A percentile compares a stretch with the other conserved stretches of the same genome.
Evolutionary conservation across 495 filamentous ascomycete genomes (phyloP).

Genomic region (Penicillium manginii): DNA sequence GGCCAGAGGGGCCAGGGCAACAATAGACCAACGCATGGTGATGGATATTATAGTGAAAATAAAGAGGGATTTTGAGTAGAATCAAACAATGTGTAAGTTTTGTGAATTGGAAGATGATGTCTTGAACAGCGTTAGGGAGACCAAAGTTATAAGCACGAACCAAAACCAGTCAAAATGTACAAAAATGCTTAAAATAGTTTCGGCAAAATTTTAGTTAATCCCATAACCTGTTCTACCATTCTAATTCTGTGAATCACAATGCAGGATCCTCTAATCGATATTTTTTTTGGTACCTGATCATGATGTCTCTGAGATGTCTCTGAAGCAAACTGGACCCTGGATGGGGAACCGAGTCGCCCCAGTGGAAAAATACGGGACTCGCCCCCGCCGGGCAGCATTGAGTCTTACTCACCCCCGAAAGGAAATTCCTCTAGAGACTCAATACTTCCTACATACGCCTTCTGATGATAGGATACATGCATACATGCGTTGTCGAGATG

Average conservation of each 20-base stretch:
- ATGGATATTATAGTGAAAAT: background rate
- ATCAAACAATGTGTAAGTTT: background rate
- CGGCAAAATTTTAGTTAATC: background rate
- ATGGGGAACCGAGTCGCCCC: background rate
- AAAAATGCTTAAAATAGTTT: constrained; percentile 6
- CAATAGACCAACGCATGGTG: constrained; percentile 32
- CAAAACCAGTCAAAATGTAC: background rate
- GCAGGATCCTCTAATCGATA: background rate
- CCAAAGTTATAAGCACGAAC: background rate
- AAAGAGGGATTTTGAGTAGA: constrained; percentile 3
- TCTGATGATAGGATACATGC: background rate
- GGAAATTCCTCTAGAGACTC: background rate
- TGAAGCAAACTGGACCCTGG: constrained; percentile 3
- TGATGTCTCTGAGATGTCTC: constrained; percentile 5
- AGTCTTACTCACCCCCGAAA: background rate
- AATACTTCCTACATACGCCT: background rate
- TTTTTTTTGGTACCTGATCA: background rate
- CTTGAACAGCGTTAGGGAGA: background rate
- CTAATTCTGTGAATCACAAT: background rate
- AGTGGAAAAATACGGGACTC: background rate
- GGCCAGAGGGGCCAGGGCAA: constrained; percentile 30
- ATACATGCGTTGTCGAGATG: background rate
- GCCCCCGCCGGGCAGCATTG: background rate
- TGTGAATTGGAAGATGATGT: background rate
- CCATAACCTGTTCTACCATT: background rate